Evolutionary conservation across 192 early-diverging fungal genomes (phyloP).

Genomic region (Diversispora eburnea): DNA sequence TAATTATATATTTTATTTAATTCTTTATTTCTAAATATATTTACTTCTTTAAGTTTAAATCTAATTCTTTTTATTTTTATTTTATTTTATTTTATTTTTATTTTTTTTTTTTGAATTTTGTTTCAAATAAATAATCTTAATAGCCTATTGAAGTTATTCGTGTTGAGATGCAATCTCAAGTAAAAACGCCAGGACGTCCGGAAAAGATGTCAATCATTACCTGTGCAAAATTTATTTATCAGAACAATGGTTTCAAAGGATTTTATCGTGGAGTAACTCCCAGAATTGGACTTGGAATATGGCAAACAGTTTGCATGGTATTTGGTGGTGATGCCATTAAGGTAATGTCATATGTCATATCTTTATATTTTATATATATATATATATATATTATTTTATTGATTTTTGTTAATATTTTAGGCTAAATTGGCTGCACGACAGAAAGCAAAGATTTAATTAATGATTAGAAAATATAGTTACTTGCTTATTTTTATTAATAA

Average conservation of each 20-base stretch:
- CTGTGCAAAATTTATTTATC: slow-evolving; percentile 86
- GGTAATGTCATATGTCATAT: neutral
- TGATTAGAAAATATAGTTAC: too few relatives aligned
- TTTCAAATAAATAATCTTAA: neutral
- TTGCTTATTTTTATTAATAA: too few relatives aligned
- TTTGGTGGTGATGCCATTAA: slow-evolving; percentile 47
- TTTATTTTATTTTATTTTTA: neutral
- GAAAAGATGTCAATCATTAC: slow-evolving; percentile 86
- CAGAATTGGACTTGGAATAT: slow-evolving; percentile 72
- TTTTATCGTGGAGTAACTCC: slow-evolving; percentile 90
- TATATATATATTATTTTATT: neutral
- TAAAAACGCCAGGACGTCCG: slow-evolving; percentile 82
- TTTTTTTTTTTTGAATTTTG: neutral
- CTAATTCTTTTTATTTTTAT: too few relatives aligned
- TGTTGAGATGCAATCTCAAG: slow-evolving; percentile 97
- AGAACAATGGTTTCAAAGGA: slow-evolving; percentile 84
- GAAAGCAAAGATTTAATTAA: neutral
- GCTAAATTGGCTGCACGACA: neutral
- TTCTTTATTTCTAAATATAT: neutral
- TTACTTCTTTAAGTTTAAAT: neutral
- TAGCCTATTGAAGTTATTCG: slow-evolving; percentile 98
- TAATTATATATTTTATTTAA: neutral
- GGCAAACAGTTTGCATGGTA: slow-evolving; percentile 94
- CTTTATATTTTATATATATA: too few relatives aligned
- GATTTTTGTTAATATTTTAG: neutral